Conservation (phyloP, 2,329 filamentous ascomycete species). For the Curvularia verruculosa region DNA sequence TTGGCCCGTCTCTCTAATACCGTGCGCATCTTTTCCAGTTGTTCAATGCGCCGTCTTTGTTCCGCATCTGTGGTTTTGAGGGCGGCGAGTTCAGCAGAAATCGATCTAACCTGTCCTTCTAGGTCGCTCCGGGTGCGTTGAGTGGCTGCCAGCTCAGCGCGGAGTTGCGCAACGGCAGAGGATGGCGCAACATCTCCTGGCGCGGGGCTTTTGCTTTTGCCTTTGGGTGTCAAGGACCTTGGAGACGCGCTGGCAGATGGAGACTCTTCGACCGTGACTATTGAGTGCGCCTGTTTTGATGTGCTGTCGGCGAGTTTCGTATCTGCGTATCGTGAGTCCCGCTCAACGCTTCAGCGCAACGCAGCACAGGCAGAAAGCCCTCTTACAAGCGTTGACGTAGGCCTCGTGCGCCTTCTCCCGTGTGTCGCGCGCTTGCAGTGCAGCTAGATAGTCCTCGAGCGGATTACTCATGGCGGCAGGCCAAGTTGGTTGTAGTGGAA, state of each 20-base stretch:
- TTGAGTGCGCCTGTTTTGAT: slow-evolving; percentile 40
- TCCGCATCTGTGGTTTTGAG: slow-evolving; percentile 65
- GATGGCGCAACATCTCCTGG: slow-evolving; percentile 20
- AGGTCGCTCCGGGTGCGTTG: slow-evolving; percentile 75
- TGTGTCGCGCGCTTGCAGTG: slow-evolving; percentile 73
- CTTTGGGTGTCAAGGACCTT: slow-evolving; percentile 35
- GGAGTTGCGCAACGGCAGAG: slow-evolving; percentile 42
- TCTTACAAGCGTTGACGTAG: slow-evolving; percentile 79
- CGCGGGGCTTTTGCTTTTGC: slow-evolving; percentile 20
- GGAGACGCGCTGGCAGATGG: slow-evolving; percentile 26
- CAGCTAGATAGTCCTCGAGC: slow-evolving; percentile 79
- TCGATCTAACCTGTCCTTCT: slow-evolving; percentile 66
- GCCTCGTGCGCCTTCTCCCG: slow-evolving; percentile 69
- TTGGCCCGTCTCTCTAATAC: slow-evolving; percentile 69
- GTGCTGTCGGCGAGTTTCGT: slow-evolving; percentile 56
- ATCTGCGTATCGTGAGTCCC: slow-evolving; percentile 40
- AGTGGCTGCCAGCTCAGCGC: slow-evolving; percentile 74
- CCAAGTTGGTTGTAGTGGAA: slow-evolving; percentile 12
- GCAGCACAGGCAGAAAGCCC: background rate
- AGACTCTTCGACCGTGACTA: slow-evolving; percentile 26
- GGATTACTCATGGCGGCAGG: slow-evolving; percentile 67
- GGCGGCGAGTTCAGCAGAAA: slow-evolving; percentile 68
- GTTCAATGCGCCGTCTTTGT: slow-evolving; percentile 67
- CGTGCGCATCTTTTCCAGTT: slow-evolving; percentile 67
- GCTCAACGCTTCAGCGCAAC: background rate